Conservation (phyloP, 2,329 filamentous ascomycete species). For the Calonectria pseudoturangicola region DNA sequence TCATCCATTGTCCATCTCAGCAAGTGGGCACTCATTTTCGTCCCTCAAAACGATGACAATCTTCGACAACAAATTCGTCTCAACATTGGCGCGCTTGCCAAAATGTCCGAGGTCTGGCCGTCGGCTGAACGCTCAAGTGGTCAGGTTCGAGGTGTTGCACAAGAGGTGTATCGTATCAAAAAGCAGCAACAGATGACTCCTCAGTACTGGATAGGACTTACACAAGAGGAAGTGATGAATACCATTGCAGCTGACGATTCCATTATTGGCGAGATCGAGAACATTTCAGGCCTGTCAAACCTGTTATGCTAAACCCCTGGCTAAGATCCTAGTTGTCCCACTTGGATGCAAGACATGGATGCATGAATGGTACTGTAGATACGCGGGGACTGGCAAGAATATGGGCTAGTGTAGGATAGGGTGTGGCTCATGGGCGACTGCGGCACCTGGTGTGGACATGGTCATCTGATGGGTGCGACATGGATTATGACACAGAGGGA, state of each 20-base stretch:
- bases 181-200: conserved; percentile 73
- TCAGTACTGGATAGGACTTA: conserved; percentile 73
- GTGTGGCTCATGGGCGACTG: conserved; percentile 4
- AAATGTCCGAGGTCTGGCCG: conserved; percentile 82
- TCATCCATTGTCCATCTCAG: conserved; percentile 88
- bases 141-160: conserved; percentile 86
- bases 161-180: conserved; percentile 80
- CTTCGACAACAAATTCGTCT: conserved; percentile 85
- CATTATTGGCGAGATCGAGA: conserved; percentile 75
- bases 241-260: conserved; percentile 74
- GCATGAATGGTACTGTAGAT: conserved; percentile 9
- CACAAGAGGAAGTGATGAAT: conserved; percentile 72
- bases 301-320: conserved; percentile 47
- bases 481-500: conserved; percentile 11
- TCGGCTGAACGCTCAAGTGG: conserved; percentile 81
- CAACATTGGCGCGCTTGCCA: conserved; percentile 84
- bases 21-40: conserved; percentile 81
- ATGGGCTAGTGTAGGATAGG: neutral
- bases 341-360: conserved; percentile 25
- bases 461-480: conserved; percentile 9
- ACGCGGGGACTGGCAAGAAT: conserved; percentile 14
- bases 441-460: conserved; percentile 6
- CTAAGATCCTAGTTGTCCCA: neutral
- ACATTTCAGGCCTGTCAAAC: conserved; percentile 45
- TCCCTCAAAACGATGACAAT: conserved; percentile 77